Evolutionary conservation across 2,329 filamentous ascomycete genomes (phyloP), one percentile per base, ranked within the genome.

Genomic region (Colletotrichum truncatum): DNA sequence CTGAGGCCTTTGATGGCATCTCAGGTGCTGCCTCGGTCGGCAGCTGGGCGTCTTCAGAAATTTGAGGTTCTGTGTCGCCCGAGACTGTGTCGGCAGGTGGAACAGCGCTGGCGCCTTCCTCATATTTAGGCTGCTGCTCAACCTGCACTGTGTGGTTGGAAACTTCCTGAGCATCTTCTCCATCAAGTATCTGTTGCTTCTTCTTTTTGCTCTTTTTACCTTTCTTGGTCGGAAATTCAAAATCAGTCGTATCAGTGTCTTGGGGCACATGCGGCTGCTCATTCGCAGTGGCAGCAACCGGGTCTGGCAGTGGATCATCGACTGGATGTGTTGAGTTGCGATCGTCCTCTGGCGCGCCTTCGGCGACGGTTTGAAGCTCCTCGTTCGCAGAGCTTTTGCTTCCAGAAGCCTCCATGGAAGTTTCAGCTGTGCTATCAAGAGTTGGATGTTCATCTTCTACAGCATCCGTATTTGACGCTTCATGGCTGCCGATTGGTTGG

Each of bases 121-220:
- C 21, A 16, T 14, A 12, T 46, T 28, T 21, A 41, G 26, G 16
- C 12, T 18, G 46, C 18, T 16, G 5, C 32, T 51, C 26, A 25
- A 23, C 41, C 21, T 16, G 36, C 34, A 51, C 7, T 25, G 39
- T 9, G 9, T 41, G 25, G 3, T 48, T 48, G 12, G 46, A n/a
- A 25, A 18, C n/a, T 7, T 46, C 46, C n/a, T 58, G 52, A 6
- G 43, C 32, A 14, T 64, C 64, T 10, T 53, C 64, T 21, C 46
- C 9, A 64, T 43, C 6, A 55, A 39, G n/a, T n/a, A 45, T 36
- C 11, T 70, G 65, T 34, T 65, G 65, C 36, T 49, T 68, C 60
- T 76, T 74, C 65, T 75, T 79, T 64, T 75, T 75, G 55, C 69
- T 71, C 59, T 75, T 75, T 49, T 74, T 75, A 25, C 62, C 57